Evolutionary conservation across 2,329 filamentous ascomycete species (phyloP), one percentile per base, ranked within the genome.

Genomic region (Fusarium subtropicale): DNA sequence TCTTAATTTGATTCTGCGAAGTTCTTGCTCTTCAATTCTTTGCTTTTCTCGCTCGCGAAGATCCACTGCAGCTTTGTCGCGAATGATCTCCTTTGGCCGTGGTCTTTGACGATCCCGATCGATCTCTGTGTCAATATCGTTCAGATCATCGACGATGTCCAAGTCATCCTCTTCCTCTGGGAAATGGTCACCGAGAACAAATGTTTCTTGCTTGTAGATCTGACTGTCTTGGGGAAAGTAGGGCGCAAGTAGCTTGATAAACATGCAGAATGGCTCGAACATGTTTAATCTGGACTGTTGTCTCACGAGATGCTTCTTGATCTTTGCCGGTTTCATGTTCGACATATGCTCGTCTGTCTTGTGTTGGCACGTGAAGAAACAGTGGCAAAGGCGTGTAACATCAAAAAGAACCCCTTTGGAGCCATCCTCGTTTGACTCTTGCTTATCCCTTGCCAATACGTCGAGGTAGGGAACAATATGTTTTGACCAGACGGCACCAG

Each of bases 31-130:
- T 59, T 83, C 78, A 7, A 84, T 76, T 55, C 88, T 85, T n/a
- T 80, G 78, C 55, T 81, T 80, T 52, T 90, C 89, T 56, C 79
- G 83, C 50, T 86, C 82, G 70, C 91, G 86, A 33, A 88, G 80
- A 41, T 85, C 81, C 42, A 85, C 81, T 1, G 86, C 79, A 18
- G 73, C 76, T 38, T 75, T 78, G 59, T 81, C 73, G 18, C 76
- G 78, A 3, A 81, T 65, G 31, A 81, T 78, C 56, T 80, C 78
- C 38, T 74, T 78, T 62, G 79, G 76, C 48, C 73, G 79, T 12
- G 54, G 56, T 31, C 66, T 79, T 24, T 75, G 74, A 20, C 58
- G 31, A 38, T 66, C 71, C 8, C 58, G 71, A 16, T 60, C 71
- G 9, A 60, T 41, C 22, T 70, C 72, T 4, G 71, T 69, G 3